These are phyloP conservation scores for Pleurotus tuoliensis DNA, from an alignment of 768 basidiomycete genomes.

Conservation along the genomic window DNA sequence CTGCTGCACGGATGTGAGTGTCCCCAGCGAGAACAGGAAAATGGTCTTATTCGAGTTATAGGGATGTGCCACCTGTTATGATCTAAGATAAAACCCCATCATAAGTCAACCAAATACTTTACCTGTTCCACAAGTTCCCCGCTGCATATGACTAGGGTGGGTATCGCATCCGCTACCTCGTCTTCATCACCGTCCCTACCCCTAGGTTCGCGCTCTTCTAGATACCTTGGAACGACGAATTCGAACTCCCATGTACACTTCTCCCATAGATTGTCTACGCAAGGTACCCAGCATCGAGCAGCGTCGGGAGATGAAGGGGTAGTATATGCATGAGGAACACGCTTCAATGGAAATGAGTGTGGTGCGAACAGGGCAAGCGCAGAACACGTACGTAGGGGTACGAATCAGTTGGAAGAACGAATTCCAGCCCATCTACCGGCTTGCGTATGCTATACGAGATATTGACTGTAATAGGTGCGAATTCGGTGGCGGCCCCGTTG, in stretches of 20 bases:
- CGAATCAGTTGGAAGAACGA: constrained; percentile 76
- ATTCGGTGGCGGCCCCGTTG: constrained; percentile 45
- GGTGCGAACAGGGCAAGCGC: constrained; percentile 1
- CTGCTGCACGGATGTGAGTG: constrained; percentile 92
- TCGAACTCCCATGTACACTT: constrained; percentile 99
- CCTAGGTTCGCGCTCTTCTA: constrained; percentile 55
- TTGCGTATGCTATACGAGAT: constrained; percentile 80
- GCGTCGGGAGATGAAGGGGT: constrained; percentile 84
- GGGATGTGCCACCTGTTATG: constrained; percentile 79
- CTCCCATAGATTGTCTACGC: constrained; percentile 92
- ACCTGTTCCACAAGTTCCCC: constrained; percentile 96
- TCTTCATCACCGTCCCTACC: constrained; percentile 49
- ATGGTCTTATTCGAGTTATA: constrained; percentile 92
- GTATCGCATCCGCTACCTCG: constrained; percentile 57
- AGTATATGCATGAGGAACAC: constrained; percentile 91
- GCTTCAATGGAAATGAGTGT: constrained; percentile 40
- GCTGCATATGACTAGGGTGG: constrained; percentile 88
- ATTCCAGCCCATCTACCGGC: constrained; percentile 82
- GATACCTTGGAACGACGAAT: constrained; percentile 84
- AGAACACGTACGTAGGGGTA: constrained; percentile 71
- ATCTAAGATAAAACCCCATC: not conserved
- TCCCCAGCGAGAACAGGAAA: constrained; percentile 85
- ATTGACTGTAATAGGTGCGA: constrained; percentile 68
- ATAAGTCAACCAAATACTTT: constrained; percentile 10
- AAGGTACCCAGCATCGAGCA: constrained; percentile 99